A percentile compares a stretch with the other conserved stretches of the same genome.
Conservation (phyloP, 192 early-diverging fungal species). For the Lunasporangiospora selenospora region DNA sequence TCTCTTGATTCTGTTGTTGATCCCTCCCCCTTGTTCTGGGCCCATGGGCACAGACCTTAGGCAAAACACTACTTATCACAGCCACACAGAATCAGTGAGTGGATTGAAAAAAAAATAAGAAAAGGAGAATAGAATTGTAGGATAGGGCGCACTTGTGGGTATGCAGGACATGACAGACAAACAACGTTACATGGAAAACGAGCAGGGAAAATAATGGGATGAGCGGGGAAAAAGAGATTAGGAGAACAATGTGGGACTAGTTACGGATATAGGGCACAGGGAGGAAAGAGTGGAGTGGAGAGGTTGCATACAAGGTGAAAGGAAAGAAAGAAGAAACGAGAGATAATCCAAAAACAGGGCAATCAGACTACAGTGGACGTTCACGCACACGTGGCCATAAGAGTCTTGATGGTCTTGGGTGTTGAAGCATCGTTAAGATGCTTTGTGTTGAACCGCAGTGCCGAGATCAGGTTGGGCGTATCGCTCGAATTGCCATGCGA, state of each 20-base stretch:
- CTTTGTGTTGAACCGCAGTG: slow-evolving; percentile 77
- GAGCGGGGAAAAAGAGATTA: neutral
- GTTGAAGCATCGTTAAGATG: slow-evolving; percentile 84
- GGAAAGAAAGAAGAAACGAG: neutral
- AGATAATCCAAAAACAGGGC: neutral
- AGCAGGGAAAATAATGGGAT: neutral
- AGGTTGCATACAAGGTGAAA: neutral
- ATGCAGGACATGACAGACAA: slow-evolving; percentile 1
- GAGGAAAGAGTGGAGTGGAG: neutral
- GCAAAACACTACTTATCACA: too few relatives aligned
- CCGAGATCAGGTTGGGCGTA: slow-evolving; percentile 70
- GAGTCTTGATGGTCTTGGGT: slow-evolving; percentile 68
- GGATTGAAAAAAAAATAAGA: slow-evolving; percentile 5
- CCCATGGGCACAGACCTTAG: too few relatives aligned
- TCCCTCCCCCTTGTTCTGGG: too few relatives aligned
- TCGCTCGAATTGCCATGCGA: slow-evolving; percentile 58
- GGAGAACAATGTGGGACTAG: too few relatives aligned
- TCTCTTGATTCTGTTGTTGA: too few relatives aligned
- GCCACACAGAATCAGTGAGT: too few relatives aligned
- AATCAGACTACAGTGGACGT: neutral
- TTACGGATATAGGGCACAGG: too few relatives aligned
- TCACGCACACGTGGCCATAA: slow-evolving; percentile 47
- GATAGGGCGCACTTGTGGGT: neutral
- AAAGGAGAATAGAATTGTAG: slow-evolving; percentile 6
- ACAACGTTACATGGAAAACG: neutral